phyloP scores from a whole-genome alignment of 169 alveolate species.

The Eimeria acervulina region DNA sequence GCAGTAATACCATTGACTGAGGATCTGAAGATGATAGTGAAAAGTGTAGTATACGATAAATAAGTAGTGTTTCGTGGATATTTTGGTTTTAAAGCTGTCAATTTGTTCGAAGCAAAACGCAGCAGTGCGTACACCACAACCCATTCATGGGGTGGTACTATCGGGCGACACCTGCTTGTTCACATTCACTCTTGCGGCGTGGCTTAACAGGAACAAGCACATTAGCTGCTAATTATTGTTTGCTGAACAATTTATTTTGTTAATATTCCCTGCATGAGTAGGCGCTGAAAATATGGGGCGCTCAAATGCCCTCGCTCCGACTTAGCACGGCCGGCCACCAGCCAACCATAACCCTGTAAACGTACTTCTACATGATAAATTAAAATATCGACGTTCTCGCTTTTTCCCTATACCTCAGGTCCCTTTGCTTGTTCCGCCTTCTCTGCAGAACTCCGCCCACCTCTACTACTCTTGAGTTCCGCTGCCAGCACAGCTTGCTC shows the following conservation, averaged over 20 bases:
- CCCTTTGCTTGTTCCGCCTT: background rate
- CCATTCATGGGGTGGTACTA: constrained; percentile 46
- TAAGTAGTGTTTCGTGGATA: background rate
- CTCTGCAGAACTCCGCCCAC: background rate
- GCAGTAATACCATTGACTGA: constrained; percentile 26
- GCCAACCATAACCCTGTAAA: background rate
- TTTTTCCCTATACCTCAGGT: background rate
- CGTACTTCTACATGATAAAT: background rate
- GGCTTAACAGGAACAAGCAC: background rate
- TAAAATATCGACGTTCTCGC: background rate
- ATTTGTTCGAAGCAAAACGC: constrained; percentile 24
- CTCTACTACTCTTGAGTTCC: background rate
- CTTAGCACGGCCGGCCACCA: constrained; percentile 50
- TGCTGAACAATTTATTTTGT: background rate
- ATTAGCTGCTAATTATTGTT: background rate
- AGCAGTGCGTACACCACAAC: constrained; percentile 4
- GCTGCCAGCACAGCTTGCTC: background rate
- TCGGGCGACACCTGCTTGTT: constrained; percentile 34
- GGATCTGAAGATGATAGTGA: background rate
- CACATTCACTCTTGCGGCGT: background rate
- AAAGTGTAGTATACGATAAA: background rate
- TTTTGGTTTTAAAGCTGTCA: background rate
- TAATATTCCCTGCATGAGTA: constrained; percentile 1
- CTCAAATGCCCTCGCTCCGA: constrained; percentile 8
- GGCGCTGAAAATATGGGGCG: background rate